A percentile compares a stretch with the other conserved stretches of the same genome.
Evolutionary conservation across 1,284 basidiomycete genomes (phyloP).

Genomic region (Taiwanofungus camphoratus): DNA sequence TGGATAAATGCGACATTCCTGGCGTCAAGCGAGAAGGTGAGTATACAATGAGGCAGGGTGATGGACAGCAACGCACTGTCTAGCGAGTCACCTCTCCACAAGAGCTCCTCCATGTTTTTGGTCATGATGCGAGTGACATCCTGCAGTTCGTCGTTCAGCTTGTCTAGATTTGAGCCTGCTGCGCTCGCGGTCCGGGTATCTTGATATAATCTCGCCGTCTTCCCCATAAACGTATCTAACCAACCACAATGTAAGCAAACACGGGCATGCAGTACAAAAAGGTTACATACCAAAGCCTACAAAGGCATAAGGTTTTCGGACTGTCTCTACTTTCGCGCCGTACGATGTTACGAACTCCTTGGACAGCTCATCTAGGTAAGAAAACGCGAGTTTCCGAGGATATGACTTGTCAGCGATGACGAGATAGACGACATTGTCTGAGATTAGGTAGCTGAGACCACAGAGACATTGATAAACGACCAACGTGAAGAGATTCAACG

Average conservation of each 20-base stretch:
- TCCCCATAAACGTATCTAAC: constrained; percentile 93
- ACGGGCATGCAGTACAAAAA: background rate
- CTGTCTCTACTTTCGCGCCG: constrained; percentile 82
- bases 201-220: constrained; percentile 91
- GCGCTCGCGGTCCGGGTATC: constrained; percentile 87
- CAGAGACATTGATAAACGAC: constrained; percentile 5
- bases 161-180: constrained; percentile 72
- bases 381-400: constrained; percentile 95
- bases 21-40: too few relatives aligned
- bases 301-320: constrained; percentile 90
- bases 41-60: constrained; percentile 1
- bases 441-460: constrained; percentile 83
- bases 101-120: constrained; percentile 99
- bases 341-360: constrained; percentile 94
- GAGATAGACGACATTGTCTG: constrained; percentile 91
- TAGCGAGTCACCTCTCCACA: constrained; percentile 96
- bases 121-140: constrained; percentile 99
- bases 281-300: constrained; percentile 81
- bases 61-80: constrained; percentile 59
- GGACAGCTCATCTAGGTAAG: constrained; percentile 93
- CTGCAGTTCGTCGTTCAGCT: constrained; percentile 92
- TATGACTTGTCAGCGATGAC: constrained; percentile 97
- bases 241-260: background rate
- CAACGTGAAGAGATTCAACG: background rate
- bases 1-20: constrained; percentile 99